Conservation (phyloP, 140 eudicot species). For the Cichorium intybus region DNA sequence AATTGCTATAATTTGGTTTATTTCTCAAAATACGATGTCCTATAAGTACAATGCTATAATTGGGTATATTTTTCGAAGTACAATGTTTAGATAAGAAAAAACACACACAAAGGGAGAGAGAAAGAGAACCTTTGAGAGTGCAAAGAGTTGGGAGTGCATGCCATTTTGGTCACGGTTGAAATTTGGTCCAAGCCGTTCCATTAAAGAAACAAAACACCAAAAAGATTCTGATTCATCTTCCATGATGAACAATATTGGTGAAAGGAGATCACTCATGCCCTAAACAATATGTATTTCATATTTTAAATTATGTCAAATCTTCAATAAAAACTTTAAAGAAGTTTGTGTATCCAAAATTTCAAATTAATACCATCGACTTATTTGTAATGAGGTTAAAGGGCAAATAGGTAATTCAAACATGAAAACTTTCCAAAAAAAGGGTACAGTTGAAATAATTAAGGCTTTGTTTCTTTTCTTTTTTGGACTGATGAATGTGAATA, state of each 20-base stretch:
- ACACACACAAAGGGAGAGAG: not conserved
- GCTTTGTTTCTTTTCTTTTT: too few species aligned
- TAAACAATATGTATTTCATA: not conserved
- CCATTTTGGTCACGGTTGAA: constrained; percentile 97
- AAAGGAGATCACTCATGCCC: constrained; percentile 98
- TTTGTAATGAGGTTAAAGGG: not conserved
- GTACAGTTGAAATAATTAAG: too few species aligned
- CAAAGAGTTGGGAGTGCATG: constrained; percentile 95
- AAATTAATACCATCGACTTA: not conserved
- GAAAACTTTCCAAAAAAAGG: too few species aligned
- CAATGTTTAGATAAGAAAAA: not conserved
- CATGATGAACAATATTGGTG: constrained; percentile 80
- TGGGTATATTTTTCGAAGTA: not conserved
- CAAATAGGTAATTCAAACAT: too few species aligned
- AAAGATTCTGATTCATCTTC: constrained; percentile 84
- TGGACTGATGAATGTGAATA: not conserved
- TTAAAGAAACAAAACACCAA: constrained; percentile 88
- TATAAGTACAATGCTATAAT: too few species aligned
- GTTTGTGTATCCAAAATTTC: not conserved
- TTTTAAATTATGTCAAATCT: not conserved
- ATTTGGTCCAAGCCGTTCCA: constrained; percentile 97
- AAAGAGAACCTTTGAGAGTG: constrained; percentile 71
- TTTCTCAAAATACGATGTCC: too few species aligned
- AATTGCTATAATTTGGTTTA: too few species aligned
- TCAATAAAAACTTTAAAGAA: too few species aligned